phyloP scores from a whole-genome alignment of 257 asterid species.

The Nemophila menziesii region DNA sequence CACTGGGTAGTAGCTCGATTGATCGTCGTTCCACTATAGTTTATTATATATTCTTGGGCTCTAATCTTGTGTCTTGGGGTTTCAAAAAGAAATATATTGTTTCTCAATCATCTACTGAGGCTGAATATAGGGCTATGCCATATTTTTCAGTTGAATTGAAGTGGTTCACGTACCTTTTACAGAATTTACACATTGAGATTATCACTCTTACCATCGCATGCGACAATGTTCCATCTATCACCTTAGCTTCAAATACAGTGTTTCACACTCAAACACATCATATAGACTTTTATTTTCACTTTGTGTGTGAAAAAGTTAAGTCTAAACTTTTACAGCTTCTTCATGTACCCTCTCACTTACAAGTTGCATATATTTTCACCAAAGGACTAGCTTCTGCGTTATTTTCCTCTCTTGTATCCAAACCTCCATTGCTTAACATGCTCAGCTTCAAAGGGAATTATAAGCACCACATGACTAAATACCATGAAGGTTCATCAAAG shows the following conservation, averaged over 20 bases:
- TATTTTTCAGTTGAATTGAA: not conserved
- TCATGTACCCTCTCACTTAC: not conserved
- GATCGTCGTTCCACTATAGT: not conserved
- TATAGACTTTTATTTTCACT: constrained; percentile 2
- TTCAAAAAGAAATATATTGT: not conserved
- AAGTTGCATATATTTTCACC: not conserved
- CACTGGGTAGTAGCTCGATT: too few relatives aligned
- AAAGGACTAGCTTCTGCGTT: too few relatives aligned
- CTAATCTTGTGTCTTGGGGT: not conserved
- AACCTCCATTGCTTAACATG: too few relatives aligned
- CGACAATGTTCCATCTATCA: not conserved
- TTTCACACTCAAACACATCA: not conserved
- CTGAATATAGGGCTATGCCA: not conserved
- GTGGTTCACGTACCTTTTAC: not conserved
- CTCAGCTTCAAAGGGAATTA: too few relatives aligned
- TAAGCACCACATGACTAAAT: too few relatives aligned
- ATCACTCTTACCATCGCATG: not conserved
- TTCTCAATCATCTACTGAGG: not conserved
- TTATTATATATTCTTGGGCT: not conserved
- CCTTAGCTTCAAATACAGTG: not conserved
- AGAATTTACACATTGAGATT: not conserved
- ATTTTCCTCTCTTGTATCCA: too few relatives aligned
- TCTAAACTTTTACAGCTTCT: not conserved
- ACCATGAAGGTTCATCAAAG: too few relatives aligned
- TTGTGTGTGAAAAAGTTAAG: not conserved